Conservation (phyloP, 1,284 basidiomycete species). For the Cutaneotrichosporon cutaneum region DNA sequence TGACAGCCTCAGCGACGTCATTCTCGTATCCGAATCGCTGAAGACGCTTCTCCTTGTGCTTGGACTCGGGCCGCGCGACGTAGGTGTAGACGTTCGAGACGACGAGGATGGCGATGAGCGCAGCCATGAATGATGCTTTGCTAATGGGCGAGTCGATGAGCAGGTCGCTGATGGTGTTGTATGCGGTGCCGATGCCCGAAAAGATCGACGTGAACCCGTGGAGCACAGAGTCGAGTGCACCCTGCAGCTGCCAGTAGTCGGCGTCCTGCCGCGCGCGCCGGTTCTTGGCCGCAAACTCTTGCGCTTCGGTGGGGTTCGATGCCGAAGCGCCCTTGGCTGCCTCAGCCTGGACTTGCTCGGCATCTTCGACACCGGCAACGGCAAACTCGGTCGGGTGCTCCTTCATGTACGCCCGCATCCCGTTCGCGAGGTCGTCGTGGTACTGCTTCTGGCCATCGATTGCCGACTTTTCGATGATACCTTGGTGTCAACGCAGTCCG, state of each 20-base stretch:
- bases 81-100: constrained; percentile 63
- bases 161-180: constrained; percentile 63
- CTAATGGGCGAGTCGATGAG: constrained; percentile 58
- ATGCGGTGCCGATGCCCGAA: constrained; percentile 62
- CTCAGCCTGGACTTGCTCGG: constrained; percentile 21
- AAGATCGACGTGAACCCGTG: constrained; percentile 68
- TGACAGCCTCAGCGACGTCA: constrained; percentile 36
- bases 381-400: constrained; percentile 86
- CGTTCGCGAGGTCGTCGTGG: constrained; percentile 77
- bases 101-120: constrained; percentile 69
- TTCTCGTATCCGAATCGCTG: constrained; percentile 28
- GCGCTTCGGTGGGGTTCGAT: constrained; percentile 28
- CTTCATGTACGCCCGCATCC: constrained; percentile 83
- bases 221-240: constrained; percentile 76
- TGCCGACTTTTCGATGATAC: constrained; percentile 87
- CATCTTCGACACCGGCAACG: constrained; percentile 64
- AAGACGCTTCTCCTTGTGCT: constrained; percentile 24
- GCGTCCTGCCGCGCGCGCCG: constrained; percentile 37
- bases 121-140: constrained; percentile 61
- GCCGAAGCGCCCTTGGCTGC: constrained; percentile 13
- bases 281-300: constrained; percentile 45
- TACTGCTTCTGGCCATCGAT: constrained; percentile 94
- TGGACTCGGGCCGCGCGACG: constrained; percentile 27
- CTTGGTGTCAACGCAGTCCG: constrained; percentile 52
- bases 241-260: constrained; percentile 67